phyloP scores from a whole-genome alignment of 768 basidiomycete genomes.

The Steccherinum ochraceum region DNA sequence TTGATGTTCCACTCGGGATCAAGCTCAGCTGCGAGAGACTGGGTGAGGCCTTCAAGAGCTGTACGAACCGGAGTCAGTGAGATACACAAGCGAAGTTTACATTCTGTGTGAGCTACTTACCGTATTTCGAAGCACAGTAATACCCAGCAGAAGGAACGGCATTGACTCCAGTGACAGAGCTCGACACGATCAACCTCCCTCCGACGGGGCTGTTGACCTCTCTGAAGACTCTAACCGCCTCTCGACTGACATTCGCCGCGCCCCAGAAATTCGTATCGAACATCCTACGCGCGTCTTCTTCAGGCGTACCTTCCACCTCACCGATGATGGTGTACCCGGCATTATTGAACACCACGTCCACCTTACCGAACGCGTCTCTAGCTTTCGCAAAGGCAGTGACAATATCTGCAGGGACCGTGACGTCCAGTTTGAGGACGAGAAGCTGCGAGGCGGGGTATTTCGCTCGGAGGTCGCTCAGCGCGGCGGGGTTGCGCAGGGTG shows the following conservation, averaged over 20 bases:
- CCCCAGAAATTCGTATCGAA: constrained; percentile 29
- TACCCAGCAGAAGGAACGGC: neutral
- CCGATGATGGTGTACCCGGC: constrained; percentile 26
- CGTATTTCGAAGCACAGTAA: constrained; percentile 7
- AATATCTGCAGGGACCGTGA: constrained; percentile 27
- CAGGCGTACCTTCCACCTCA: constrained; percentile 32
- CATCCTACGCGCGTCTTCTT: constrained; percentile 24
- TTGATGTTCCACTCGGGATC: constrained; percentile 44
- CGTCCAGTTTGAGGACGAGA: constrained; percentile 33
- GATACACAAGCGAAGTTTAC: neutral
- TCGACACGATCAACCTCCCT: constrained; percentile 1
- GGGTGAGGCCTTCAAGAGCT: constrained; percentile 31
- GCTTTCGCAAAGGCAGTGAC: constrained; percentile 27
- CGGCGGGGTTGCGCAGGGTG: constrained; percentile 27
- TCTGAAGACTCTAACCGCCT: constrained; percentile 26
- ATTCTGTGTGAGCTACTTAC: neutral
- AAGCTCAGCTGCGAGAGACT: constrained; percentile 32
- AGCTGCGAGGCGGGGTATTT: constrained; percentile 27
- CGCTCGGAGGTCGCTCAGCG: constrained; percentile 22
- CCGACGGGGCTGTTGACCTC: constrained; percentile 32
- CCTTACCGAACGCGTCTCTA: constrained; percentile 29
- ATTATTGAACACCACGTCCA: constrained; percentile 42
- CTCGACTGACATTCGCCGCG: constrained; percentile 9
- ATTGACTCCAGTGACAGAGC: neutral
- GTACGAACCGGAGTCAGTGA: neutral